Evolutionary conservation across 2,329 filamentous ascomycete genomes (phyloP).

Genomic region (Colletotrichum neosansevieriae): DNA sequence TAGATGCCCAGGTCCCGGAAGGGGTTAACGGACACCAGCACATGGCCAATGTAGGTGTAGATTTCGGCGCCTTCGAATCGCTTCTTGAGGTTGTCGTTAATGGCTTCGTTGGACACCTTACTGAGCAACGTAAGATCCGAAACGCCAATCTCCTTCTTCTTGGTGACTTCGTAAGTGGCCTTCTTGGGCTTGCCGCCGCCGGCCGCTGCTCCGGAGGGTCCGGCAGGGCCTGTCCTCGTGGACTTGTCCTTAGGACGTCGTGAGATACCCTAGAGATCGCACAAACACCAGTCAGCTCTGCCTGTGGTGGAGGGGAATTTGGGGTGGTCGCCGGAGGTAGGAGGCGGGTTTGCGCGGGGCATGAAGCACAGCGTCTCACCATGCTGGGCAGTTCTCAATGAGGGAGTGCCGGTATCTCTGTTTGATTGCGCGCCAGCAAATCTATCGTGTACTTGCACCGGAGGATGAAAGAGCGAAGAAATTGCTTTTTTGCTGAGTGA

Average conservation of each 20-base stretch:
- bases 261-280: slow-evolving; percentile 58
- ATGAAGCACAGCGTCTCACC: slow-evolving; percentile 41
- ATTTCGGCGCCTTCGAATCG: slow-evolving; percentile 97
- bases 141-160: slow-evolving; percentile 99
- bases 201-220: slow-evolving; percentile 51
- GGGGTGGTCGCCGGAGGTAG: slow-evolving; percentile 3
- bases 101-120: slow-evolving; percentile 98
- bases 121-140: slow-evolving; percentile 97
- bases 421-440: slow-evolving; percentile 30
- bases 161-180: slow-evolving; percentile 93
- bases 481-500: slow-evolving; percentile 29
- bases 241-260: slow-evolving; percentile 62
- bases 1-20: slow-evolving; percentile 98
- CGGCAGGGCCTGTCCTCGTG: slow-evolving; percentile 55
- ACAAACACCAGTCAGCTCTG: slow-evolving; percentile 26
- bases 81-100: slow-evolving; percentile 99
- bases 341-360: slow-evolving; percentile 35
- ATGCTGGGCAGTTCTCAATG: slow-evolving; percentile 42
- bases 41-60: slow-evolving; percentile 99
- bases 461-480: slow-evolving; percentile 29
- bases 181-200: slow-evolving; percentile 83
- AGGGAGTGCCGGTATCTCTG: slow-evolving; percentile 35
- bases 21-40: slow-evolving; percentile 98
- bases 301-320: slow-evolving; percentile 2
- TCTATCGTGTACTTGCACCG: slow-evolving; percentile 3